Evolutionary conservation across 2,329 filamentous ascomycete species (phyloP).

Genomic region (Karstenula rhodostoma): DNA sequence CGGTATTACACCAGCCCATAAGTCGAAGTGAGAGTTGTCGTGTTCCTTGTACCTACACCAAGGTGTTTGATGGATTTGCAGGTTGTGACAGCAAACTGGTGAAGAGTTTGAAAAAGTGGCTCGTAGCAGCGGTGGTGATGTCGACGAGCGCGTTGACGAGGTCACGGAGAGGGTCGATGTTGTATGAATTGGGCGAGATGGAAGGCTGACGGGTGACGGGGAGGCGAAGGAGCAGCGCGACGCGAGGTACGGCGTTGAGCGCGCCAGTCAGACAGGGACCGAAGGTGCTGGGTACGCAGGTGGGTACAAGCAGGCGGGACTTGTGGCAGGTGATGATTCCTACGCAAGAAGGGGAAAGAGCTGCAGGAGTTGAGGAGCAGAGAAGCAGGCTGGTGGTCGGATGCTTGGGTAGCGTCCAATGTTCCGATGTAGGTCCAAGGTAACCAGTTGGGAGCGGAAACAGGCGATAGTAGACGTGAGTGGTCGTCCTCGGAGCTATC

Average conservation of each 20-base stretch:
- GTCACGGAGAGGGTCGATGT: slow-evolving; percentile 20
- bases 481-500: slow-evolving; percentile 51
- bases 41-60: slow-evolving; percentile 26
- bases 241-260: slow-evolving; percentile 36
- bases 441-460: slow-evolving; percentile 46
- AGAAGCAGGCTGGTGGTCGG: slow-evolving; percentile 34
- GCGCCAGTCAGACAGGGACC: slow-evolving; percentile 36
- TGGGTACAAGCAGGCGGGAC: slow-evolving; percentile 5
- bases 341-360: slow-evolving; percentile 33
- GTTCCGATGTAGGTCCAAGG: slow-evolving; percentile 42
- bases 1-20: slow-evolving; percentile 55
- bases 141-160: slow-evolving; percentile 22
- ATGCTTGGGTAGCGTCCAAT: slow-evolving; percentile 41
- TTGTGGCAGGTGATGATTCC: slow-evolving; percentile 17
- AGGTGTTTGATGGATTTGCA: slow-evolving; percentile 14
- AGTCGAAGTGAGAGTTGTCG: slow-evolving; percentile 25
- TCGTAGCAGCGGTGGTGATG: slow-evolving; percentile 17
- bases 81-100: slow-evolving; percentile 16
- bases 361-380: slow-evolving; percentile 29
- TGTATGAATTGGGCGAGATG: slow-evolving; percentile 18
- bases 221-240: slow-evolving; percentile 25
- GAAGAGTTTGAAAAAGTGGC: slow-evolving; percentile 16
- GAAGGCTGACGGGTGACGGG: slow-evolving; percentile 25
- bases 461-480: slow-evolving; percentile 41
- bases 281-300: slow-evolving; percentile 22